Conservation (phyloP, 805 yeast species). For the Ogataea neopini region DNA sequence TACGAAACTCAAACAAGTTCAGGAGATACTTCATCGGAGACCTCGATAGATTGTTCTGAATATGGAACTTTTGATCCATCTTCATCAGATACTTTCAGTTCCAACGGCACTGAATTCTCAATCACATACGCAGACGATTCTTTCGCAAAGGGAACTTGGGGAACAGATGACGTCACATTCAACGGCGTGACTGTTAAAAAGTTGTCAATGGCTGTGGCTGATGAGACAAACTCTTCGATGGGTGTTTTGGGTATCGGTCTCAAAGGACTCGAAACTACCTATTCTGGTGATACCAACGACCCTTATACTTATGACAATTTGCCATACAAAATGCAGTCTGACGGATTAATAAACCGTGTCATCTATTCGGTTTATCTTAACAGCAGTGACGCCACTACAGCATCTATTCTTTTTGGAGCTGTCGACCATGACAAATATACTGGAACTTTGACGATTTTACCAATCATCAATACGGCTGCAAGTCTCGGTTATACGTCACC, state of each 20-base stretch:
- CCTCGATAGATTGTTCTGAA: conserved; percentile 41
- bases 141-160: conserved; percentile 55
- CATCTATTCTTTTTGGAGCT: conserved; percentile 72
- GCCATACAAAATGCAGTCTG: conserved; percentile 58
- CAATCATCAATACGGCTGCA: conserved; percentile 47
- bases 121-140: conserved; percentile 53
- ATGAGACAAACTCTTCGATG: conserved; percentile 56
- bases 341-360: conserved; percentile 55
- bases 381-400: conserved; percentile 40
- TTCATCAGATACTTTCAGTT: conserved; percentile 39
- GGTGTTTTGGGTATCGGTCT: conserved; percentile 81
- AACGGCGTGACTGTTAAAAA: conserved; percentile 49
- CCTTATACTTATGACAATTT: conserved; percentile 59
- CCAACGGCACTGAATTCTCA: conserved; percentile 42
- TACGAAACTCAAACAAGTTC: not conserved
- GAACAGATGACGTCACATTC: conserved; percentile 57
- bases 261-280: conserved; percentile 66
- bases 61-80: conserved; percentile 51
- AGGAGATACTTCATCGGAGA: conserved; percentile 11
- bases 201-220: conserved; percentile 75
- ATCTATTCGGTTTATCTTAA: conserved; percentile 67
- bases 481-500: conserved; percentile 38
- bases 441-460: conserved; percentile 52
- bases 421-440: conserved; percentile 62
- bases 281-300: conserved; percentile 29